Evolutionary conservation across 208 protist genomes (phyloP).

Genomic region (Leishmania lainsoni): DNA sequence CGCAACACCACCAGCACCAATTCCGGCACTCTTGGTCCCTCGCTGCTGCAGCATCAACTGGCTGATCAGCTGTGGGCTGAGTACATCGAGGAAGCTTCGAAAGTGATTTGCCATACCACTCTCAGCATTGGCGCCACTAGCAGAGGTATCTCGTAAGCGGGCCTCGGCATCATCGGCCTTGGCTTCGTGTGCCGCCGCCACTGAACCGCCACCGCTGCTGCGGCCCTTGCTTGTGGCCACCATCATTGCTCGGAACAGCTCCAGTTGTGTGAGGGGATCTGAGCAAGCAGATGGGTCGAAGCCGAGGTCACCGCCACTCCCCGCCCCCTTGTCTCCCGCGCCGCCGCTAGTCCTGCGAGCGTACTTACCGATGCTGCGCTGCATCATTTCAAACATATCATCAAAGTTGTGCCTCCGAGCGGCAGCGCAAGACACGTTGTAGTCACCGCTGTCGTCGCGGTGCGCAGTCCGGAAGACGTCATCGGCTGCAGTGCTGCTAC

Average conservation of each 20-base stretch:
- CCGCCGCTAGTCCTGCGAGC: constrained; percentile 1
- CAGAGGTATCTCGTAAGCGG: neutral
- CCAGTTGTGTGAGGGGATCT: constrained; percentile 28
- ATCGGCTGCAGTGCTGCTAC: constrained; percentile 19
- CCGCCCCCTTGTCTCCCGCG: neutral
- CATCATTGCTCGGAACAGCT: constrained; percentile 35
- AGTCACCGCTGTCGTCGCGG: constrained; percentile 5
- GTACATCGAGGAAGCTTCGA: constrained; percentile 29
- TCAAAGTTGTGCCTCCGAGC: constrained; percentile 23
- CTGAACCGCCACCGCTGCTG: constrained; percentile 1
- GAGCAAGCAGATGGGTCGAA: constrained; percentile 26
- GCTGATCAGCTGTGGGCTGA: constrained; percentile 26
- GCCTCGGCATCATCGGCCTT: constrained; percentile 16
- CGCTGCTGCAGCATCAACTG: constrained; percentile 30
- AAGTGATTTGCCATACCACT: constrained; percentile 10
- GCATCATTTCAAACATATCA: constrained; percentile 43
- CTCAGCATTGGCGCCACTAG: neutral
- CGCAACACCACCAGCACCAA: neutral
- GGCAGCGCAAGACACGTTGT: constrained; percentile 12
- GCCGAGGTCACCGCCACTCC: constrained; percentile 8
- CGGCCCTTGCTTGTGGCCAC: constrained; percentile 34
- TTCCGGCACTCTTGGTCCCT: constrained; percentile 1
- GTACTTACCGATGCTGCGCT: constrained; percentile 31
- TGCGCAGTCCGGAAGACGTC: constrained; percentile 13
- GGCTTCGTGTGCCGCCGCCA: constrained; percentile 7